A percentile compares a stretch with the other conserved stretches of the same genome.
These are phyloP conservation scores for Scheffersomyces lignosus DNA, from an alignment of 805 yeast genomes.

Conservation along the genomic window DNA sequence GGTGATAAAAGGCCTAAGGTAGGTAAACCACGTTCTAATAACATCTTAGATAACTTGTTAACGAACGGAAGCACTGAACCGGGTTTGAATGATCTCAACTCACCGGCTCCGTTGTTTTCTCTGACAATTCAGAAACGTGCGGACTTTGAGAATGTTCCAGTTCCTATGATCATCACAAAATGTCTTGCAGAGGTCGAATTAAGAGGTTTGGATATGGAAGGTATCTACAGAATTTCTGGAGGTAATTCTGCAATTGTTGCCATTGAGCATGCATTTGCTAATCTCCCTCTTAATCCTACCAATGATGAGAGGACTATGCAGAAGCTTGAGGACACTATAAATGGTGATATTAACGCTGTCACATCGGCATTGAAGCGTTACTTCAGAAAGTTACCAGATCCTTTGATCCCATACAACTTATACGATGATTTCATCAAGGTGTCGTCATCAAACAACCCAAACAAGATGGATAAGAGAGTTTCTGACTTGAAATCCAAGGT, in stretches of 20 bases:
- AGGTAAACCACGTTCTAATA: slow-evolving; percentile 49
- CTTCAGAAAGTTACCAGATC: slow-evolving; percentile 79
- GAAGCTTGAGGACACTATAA: slow-evolving; percentile 36
- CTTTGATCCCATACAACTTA: slow-evolving; percentile 68
- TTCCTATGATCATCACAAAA: slow-evolving; percentile 71
- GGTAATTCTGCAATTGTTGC: slow-evolving; percentile 64
- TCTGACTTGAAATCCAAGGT: slow-evolving; percentile 44
- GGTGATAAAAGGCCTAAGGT: slow-evolving; percentile 15
- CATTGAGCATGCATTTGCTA: slow-evolving; percentile 42
- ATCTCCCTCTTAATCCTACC: slow-evolving; percentile 22
- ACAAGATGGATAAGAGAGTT: slow-evolving; percentile 31
- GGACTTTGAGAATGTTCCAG: slow-evolving; percentile 54
- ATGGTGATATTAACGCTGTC: slow-evolving; percentile 80
- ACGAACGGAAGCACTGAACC: slow-evolving; percentile 11
- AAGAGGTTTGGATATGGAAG: slow-evolving; percentile 77
- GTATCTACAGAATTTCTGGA: slow-evolving; percentile 89
- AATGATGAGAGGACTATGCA: slow-evolving; percentile 34
- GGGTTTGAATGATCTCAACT: too few species aligned
- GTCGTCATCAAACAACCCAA: slow-evolving; percentile 32
- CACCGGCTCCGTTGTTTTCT: slow-evolving; percentile 36
- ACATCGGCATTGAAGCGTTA: slow-evolving; percentile 87
- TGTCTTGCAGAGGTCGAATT: slow-evolving; percentile 78
- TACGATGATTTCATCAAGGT: slow-evolving; percentile 69
- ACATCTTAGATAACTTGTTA: slow-evolving; percentile 40
- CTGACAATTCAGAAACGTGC: slow-evolving; percentile 66